A percentile compares a stretch with the other conserved stretches of the same genome.
phyloP scores from a whole-genome alignment of 768 basidiomycete species.

The Tylopilus sp. region DNA sequence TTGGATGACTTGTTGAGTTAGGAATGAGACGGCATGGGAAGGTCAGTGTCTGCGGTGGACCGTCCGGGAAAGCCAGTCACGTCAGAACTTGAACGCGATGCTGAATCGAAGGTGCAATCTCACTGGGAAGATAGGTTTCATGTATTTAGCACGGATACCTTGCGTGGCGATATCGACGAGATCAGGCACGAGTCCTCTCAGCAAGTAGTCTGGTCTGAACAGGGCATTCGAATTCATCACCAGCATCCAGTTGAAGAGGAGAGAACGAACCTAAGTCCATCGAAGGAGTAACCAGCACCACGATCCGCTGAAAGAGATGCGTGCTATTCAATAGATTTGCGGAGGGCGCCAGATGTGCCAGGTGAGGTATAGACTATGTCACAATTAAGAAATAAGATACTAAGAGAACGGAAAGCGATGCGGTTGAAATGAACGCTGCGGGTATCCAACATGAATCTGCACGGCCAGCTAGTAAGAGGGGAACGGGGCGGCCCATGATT shows the following conservation, averaged over 20 bases:
- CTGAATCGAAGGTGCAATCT: constrained; percentile 20
- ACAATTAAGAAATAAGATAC: not conserved
- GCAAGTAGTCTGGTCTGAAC: constrained; percentile 71
- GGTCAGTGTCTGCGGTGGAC: constrained; percentile 64
- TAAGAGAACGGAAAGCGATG: constrained; percentile 6
- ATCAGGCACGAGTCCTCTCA: constrained; percentile 76
- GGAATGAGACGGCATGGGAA: constrained; percentile 55
- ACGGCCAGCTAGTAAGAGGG: too few relatives aligned
- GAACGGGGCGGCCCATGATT: too few relatives aligned
- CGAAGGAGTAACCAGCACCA: constrained; percentile 83
- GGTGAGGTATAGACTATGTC: too few relatives aligned
- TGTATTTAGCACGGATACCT: constrained; percentile 76
- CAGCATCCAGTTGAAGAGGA: not conserved
- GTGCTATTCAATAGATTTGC: constrained; percentile 64
- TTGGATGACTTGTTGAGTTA: not conserved
- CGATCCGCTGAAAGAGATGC: constrained; percentile 70
- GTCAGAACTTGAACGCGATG: not conserved
- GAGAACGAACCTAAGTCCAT: constrained; percentile 48
- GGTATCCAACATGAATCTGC: constrained; percentile 1
- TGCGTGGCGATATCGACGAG: constrained; percentile 69
- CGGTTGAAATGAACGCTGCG: constrained; percentile 5
- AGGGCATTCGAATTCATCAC: constrained; percentile 3
- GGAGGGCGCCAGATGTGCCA: not conserved
- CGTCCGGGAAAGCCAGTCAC: constrained; percentile 3
- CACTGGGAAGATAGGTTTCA: constrained; percentile 81